Conservation (phyloP, 371 early-diverging fungal species). For the Mortierella sp. region DNA sequence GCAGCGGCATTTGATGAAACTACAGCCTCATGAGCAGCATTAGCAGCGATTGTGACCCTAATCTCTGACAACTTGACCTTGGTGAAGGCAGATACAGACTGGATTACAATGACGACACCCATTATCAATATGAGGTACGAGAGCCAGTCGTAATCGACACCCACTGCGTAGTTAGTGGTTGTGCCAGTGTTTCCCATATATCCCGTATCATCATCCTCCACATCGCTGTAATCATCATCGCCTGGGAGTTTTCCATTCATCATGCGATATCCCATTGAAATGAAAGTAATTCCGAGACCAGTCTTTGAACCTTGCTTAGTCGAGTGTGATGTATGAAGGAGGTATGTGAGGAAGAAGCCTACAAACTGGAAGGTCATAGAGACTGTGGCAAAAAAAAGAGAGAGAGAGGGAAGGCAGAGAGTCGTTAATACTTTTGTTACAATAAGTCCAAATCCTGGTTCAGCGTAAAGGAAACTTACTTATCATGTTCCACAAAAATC, state of each 20-base stretch:
- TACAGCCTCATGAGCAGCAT: constrained; percentile 12
- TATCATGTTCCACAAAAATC: constrained; percentile 73
- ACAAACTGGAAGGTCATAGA: constrained; percentile 80
- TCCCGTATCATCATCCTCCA: constrained; percentile 34
- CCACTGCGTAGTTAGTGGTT: background rate
- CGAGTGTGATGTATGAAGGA: constrained; percentile 75
- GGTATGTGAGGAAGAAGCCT: constrained; percentile 78
- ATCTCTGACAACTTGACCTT: constrained; percentile 66
- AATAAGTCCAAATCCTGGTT: too few species aligned
- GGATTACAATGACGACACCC: constrained; percentile 71
- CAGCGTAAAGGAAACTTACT: constrained; percentile 48
- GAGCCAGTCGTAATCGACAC: constrained; percentile 38
- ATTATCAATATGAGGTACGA: constrained; percentile 65
- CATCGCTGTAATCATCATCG: constrained; percentile 39
- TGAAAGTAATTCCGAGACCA: constrained; percentile 73
- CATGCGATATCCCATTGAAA: constrained; percentile 59
- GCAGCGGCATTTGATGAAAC: constrained; percentile 24
- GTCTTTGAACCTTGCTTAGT: constrained; percentile 73
- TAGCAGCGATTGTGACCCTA: constrained; percentile 48
- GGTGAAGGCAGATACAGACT: constrained; percentile 64
- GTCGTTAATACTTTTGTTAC: background rate
- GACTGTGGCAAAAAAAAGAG: constrained; percentile 54
- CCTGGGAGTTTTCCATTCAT: constrained; percentile 28
- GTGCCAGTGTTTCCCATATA: constrained; percentile 44
- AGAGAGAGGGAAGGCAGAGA: constrained; percentile 2